phyloP scores from a whole-genome alignment of 1,139 yeast species.

The Geotrichum histeridarum region DNA sequence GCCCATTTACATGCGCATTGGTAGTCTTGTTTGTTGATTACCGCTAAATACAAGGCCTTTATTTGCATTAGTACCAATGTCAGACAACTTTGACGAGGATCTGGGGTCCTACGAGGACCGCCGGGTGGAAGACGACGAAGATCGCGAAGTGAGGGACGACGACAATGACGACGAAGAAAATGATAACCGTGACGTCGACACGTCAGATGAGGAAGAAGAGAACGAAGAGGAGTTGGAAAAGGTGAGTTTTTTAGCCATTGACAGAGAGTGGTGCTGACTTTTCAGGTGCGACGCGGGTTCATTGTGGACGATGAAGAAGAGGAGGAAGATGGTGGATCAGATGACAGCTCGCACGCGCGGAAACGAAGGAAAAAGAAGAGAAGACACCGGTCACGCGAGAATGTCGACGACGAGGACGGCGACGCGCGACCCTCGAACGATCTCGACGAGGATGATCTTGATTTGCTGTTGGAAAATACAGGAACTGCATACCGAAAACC shows the following conservation, averaged over 20 bases:
- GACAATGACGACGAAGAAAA: slow-evolving; percentile 21
- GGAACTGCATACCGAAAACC: slow-evolving; percentile 44
- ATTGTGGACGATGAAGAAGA: slow-evolving; percentile 89
- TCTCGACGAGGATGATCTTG: slow-evolving; percentile 92
- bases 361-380: slow-evolving; percentile 28
- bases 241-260: slow-evolving; percentile 23
- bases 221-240: slow-evolving; percentile 43
- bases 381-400: slow-evolving; percentile 20
- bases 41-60: slow-evolving; percentile 1
- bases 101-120: slow-evolving; percentile 10
- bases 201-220: slow-evolving; percentile 43
- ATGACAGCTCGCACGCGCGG: slow-evolving; percentile 38
- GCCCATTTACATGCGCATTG: slow-evolving; percentile 2
- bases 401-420: slow-evolving; percentile 19
- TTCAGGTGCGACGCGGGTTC: slow-evolving; percentile 76
- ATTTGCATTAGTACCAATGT: slow-evolving; percentile 11
- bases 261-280: background rate
- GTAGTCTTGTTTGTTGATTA: slow-evolving; percentile 4
- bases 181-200: slow-evolving; percentile 26
- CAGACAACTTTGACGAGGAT: slow-evolving; percentile 20
- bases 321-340: slow-evolving; percentile 46
- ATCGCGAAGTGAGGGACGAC: slow-evolving; percentile 17
- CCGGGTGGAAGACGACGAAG: slow-evolving; percentile 3
- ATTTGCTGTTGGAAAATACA: slow-evolving; percentile 81
- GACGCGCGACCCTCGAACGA: slow-evolving; percentile 49